Conservation (phyloP, 2,329 filamentous ascomycete species). For the Lachnellula occidentalis region DNA sequence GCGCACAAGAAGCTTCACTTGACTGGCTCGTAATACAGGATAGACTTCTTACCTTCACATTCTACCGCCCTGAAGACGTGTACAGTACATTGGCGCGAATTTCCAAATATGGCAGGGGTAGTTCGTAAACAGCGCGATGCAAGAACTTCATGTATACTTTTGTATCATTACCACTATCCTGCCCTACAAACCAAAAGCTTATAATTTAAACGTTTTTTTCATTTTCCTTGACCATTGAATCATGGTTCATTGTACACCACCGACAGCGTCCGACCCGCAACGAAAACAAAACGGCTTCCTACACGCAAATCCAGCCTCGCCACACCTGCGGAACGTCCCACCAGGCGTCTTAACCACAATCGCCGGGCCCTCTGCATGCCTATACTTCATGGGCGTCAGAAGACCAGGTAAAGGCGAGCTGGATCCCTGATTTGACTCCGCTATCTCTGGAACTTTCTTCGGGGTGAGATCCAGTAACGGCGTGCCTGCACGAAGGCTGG, state of each 20-base stretch:
- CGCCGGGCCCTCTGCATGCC: slow-evolving; percentile 5
- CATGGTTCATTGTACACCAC: background rate
- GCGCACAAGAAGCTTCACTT: too few relatives aligned
- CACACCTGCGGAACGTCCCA: slow-evolving; percentile 47
- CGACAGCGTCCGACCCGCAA: slow-evolving; percentile 32
- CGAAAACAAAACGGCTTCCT: slow-evolving; percentile 55
- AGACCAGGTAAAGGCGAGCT: slow-evolving; percentile 10
- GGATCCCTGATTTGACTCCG: slow-evolving; percentile 13
- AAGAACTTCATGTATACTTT: too few relatives aligned
- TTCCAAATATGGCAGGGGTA: too few relatives aligned
- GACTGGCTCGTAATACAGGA: too few relatives aligned
- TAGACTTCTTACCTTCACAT: too few relatives aligned
- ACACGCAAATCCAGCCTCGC: slow-evolving; percentile 50
- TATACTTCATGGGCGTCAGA: slow-evolving; percentile 6
- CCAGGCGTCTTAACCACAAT: slow-evolving; percentile 41
- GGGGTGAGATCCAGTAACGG: slow-evolving; percentile 24
- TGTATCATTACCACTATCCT: too few relatives aligned
- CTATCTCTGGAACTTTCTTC: slow-evolving; percentile 5
- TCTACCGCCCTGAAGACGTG: too few relatives aligned
- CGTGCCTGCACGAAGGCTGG: slow-evolving; percentile 11
- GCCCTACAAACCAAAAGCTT: too few relatives aligned
- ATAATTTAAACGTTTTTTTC: too few relatives aligned
- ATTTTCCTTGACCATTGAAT: too few relatives aligned
- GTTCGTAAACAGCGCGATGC: too few relatives aligned
- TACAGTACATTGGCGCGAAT: too few relatives aligned